These are phyloP conservation scores for Anthoceros angustus DNA, from an alignment of 225 moss, liverwort and hornwort genomes.

Conservation along the genomic window DNA sequence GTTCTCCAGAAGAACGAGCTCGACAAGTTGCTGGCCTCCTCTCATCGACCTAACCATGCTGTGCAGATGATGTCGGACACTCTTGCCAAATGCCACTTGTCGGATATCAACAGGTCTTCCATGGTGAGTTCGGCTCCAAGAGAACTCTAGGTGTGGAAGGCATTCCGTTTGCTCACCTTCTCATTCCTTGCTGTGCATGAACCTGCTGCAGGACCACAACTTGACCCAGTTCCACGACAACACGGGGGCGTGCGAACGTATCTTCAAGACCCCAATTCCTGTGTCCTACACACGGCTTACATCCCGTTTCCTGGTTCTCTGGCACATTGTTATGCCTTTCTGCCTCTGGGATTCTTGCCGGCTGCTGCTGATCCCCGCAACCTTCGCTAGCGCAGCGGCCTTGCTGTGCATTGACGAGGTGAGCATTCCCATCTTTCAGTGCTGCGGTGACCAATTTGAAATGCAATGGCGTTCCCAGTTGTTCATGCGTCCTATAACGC, in stretches of 20 bases:
- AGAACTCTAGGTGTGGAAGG: neutral
- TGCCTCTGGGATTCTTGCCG: slow-evolving; percentile 30
- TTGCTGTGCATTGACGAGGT: slow-evolving; percentile 37
- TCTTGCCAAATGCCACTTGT: slow-evolving; percentile 32
- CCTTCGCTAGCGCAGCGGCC: slow-evolving; percentile 23
- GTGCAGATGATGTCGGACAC: slow-evolving; percentile 64
- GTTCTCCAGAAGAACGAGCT: slow-evolving; percentile 32
- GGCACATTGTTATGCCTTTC: slow-evolving; percentile 24
- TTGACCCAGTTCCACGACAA: slow-evolving; percentile 55
- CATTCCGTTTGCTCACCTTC: neutral
- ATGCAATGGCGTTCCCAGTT: neutral
- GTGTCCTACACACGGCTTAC: slow-evolving; percentile 34
- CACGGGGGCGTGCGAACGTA: slow-evolving; percentile 59
- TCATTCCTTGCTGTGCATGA: too few species aligned
- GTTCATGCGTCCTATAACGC: neutral
- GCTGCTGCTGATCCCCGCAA: slow-evolving; percentile 18
- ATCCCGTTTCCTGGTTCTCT: slow-evolving; percentile 26
- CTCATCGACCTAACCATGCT: slow-evolving; percentile 43
- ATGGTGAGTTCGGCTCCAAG: slow-evolving; percentile 22
- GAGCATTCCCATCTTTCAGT: neutral
- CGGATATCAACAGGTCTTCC: slow-evolving; percentile 38
- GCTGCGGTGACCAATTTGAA: neutral
- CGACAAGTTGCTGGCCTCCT: slow-evolving; percentile 17
- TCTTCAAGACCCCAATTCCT: slow-evolving; percentile 62
- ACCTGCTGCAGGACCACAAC: slow-evolving; percentile 25